Evolutionary conservation across 2,329 filamentous ascomycete species (phyloP), one percentile per base, ranked within the genome.

Genomic region (Aspergillus cejpii): DNA sequence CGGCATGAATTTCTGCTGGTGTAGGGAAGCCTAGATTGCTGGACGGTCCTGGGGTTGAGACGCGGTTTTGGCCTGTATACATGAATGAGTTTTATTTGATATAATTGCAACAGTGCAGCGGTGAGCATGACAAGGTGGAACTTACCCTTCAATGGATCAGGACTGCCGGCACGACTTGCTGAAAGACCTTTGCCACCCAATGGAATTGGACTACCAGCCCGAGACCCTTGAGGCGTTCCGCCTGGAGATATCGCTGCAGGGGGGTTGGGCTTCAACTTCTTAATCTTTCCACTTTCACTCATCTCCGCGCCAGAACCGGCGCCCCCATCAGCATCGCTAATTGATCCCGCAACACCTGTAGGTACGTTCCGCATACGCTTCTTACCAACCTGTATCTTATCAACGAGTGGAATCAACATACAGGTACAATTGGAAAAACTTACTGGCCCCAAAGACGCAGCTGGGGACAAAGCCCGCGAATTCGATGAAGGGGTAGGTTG

Each of bases 401-500:
- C 27, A 52, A 39, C 38, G 36, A 40, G 48, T 23, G 12, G 7
- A 10, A 21, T 12, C 12, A 27, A 23, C 7, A 6, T 31, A 14
- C 10, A 29, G 15, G 3, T 20, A 19, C 14, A 15, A 4, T 20
- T 10, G 12, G 6, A 17, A 34, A n/a, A 17, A 52, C 63, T 50
- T 53, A 67, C 65, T 38, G 64, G 73, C 66, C 29, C 72, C 74
- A 38, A 77, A 86, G 50, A 77, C 76, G 17, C 78, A 78, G 62
- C 74, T 85, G 60, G 76, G 80, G 61, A 76, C 68, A 50, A 76
- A 75, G 52, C 90, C 77, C 68, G 85, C 81, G 64, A 71, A 7
- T 49, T 57, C 15, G 67, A 62, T 46, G 67, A 64, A 21, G 62
- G 54, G 11, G 57, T 52, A 17, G 58, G 47, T 38, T 65, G 77